Conservation (phyloP, 139 green algal species). For the Chlamydomonas schloesseri region DNA sequence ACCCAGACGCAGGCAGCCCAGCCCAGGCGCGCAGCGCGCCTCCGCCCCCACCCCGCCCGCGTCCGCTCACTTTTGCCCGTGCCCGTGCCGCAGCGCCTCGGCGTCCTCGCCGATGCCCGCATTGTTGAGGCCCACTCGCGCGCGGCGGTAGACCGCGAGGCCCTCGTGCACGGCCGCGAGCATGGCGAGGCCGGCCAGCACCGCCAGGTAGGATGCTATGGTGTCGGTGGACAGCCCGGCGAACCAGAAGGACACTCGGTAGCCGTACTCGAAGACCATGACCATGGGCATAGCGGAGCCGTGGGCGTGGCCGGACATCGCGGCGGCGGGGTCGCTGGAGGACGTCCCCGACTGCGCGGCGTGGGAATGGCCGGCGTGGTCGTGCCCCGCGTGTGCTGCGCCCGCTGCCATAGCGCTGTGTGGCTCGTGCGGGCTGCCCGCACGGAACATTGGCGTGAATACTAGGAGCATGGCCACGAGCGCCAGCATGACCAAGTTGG, state of each 20-base stretch:
- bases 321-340: neutral
- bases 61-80: too few species aligned
- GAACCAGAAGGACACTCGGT: conserved; percentile 6
- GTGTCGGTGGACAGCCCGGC: neutral
- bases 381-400: too few species aligned
- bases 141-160: neutral
- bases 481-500: neutral
- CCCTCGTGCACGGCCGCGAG: conserved; percentile 20
- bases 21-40: too few species aligned
- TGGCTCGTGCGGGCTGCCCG: too few species aligned
- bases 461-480: neutral
- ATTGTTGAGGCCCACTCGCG: neutral
- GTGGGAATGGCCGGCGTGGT: too few species aligned
- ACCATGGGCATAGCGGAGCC: neutral
- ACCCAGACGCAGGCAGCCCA: too few species aligned
- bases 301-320: neutral
- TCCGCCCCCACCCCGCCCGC: too few species aligned
- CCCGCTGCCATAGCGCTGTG: too few species aligned
- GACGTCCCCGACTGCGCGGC: neutral
- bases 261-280: conserved; percentile 24
- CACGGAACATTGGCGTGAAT: neutral
- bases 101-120: too few species aligned
- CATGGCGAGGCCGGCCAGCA: neutral
- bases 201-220: neutral
- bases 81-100: too few species aligned